These are phyloP conservation scores for Stachybotrys chartarum DNA, from an alignment of 2,329 filamentous ascomycete species.

Conservation along the genomic window DNA sequence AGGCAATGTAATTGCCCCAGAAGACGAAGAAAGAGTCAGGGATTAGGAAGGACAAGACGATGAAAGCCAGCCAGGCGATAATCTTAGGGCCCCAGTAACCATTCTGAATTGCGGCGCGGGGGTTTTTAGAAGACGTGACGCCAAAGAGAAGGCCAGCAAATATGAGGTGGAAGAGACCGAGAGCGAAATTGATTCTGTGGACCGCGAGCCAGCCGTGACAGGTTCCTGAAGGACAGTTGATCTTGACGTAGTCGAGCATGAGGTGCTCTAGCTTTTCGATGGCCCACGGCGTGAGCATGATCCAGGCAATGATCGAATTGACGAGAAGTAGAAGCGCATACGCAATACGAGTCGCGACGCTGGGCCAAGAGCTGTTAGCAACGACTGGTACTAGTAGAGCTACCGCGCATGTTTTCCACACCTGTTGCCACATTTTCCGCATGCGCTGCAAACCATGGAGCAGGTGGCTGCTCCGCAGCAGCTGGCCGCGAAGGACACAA, in stretches of 20 bases:
- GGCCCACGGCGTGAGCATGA: conserved; percentile 98
- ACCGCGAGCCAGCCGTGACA: conserved; percentile 96
- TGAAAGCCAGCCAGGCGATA: conserved; percentile 76
- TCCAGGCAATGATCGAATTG: conserved; percentile 96
- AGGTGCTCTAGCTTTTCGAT: conserved; percentile 91
- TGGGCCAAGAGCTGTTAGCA: conserved; percentile 27
- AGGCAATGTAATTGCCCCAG: conserved; percentile 91
- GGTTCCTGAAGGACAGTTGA: conserved; percentile 81
- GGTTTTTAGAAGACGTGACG: conserved; percentile 79
- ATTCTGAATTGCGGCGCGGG: conserved; percentile 84
- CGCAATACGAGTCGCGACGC: conserved; percentile 93
- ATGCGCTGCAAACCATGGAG: conserved; percentile 90
- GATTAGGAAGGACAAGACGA: conserved; percentile 91
- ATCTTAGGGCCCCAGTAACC: conserved; percentile 99
- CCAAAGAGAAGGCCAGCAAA: conserved; percentile 80
- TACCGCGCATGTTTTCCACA: conserved; percentile 23
- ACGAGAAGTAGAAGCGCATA: conserved; percentile 91
- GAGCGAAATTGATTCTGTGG: conserved; percentile 94
- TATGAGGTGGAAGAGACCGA: conserved; percentile 87
- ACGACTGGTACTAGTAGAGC: conserved; percentile 3
- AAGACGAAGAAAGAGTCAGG: conserved; percentile 91
- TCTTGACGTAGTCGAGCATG: conserved; percentile 92
- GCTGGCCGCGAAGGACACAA: conserved; percentile 73
- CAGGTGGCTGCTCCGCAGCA: conserved; percentile 97
- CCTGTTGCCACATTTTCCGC: conserved; percentile 96